Conservation (phyloP, 2,329 filamentous ascomycete genomes). For the Pyricularia pennisetigena region DNA sequence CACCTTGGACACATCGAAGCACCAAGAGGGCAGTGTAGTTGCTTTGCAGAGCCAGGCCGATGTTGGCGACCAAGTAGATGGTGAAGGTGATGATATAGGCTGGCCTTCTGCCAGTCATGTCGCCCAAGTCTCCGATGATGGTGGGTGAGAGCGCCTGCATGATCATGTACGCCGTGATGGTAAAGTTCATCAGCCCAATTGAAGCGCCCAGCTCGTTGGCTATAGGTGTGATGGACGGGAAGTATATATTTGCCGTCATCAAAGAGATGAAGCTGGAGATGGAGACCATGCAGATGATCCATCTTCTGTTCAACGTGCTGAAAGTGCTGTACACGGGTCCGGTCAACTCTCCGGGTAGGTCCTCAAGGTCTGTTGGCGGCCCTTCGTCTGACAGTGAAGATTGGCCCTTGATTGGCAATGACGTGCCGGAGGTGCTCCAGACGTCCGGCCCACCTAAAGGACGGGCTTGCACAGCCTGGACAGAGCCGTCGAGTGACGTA, state of each 20-base stretch:
- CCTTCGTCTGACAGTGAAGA: slow-evolving; percentile 7
- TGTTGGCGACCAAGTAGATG: slow-evolving; percentile 48
- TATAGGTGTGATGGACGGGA: slow-evolving; percentile 30
- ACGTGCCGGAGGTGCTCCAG: not conserved
- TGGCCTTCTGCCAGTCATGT: slow-evolving; percentile 49
- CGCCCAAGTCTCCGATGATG: slow-evolving; percentile 51
- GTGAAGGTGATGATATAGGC: slow-evolving; percentile 48
- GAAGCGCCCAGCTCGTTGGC: slow-evolving; percentile 27
- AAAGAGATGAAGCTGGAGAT: slow-evolving; percentile 45
- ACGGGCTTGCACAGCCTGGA: not conserved
- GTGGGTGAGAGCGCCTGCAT: slow-evolving; percentile 53
- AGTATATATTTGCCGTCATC: slow-evolving; percentile 50
- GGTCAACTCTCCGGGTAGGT: slow-evolving; percentile 23
- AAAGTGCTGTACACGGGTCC: slow-evolving; percentile 31
- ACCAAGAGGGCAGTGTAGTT: slow-evolving; percentile 48
- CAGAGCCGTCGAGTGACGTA: not conserved
- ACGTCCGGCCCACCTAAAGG: not conserved
- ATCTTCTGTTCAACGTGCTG: slow-evolving; percentile 32
- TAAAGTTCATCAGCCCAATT: slow-evolving; percentile 33
- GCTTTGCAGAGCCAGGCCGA: slow-evolving; percentile 48
- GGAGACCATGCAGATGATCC: slow-evolving; percentile 43
- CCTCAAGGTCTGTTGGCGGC: slow-evolving; percentile 20
- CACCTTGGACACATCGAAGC: slow-evolving; percentile 52
- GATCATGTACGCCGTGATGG: slow-evolving; percentile 52
- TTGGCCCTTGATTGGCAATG: not conserved